Conservation (phyloP, 345 rosid genomes). For the Cardiospermum halicacabum region DNA sequence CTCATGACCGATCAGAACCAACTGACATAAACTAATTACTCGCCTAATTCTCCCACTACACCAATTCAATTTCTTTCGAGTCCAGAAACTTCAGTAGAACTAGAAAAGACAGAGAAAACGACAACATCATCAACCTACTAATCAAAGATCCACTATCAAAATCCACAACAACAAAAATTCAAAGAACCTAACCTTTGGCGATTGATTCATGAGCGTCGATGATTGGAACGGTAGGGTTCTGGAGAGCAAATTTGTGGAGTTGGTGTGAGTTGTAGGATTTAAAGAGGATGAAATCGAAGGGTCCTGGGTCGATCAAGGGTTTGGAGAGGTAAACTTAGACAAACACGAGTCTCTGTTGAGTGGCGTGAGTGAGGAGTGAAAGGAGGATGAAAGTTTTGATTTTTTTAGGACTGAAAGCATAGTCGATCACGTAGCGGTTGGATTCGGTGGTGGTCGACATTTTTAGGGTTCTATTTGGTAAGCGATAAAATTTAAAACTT, state of each 20-base stretch:
- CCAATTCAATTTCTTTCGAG: too few species aligned
- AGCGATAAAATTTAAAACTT: conserved; percentile 7
- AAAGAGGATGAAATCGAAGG: conserved; percentile 57
- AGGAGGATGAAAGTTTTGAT: conserved; percentile 39
- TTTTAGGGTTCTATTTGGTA: conserved; percentile 14
- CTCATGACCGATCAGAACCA: too few species aligned
- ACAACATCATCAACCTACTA: too few species aligned
- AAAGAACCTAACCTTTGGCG: too few species aligned
- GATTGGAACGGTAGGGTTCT: conserved; percentile 41
- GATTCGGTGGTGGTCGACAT: conserved; percentile 26
- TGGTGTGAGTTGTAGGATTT: conserved; percentile 40
- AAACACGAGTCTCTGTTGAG: conserved; percentile 34
- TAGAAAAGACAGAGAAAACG: too few species aligned
- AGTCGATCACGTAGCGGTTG: conserved; percentile 34
- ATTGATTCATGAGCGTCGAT: conserved; percentile 42
- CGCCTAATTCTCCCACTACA: too few species aligned
- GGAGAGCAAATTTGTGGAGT: conserved; percentile 28
- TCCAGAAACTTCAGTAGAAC: too few species aligned
- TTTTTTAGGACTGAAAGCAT: conserved; percentile 51
- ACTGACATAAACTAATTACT: too few species aligned
- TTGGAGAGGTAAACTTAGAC: conserved; percentile 35
- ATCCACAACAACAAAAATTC: too few species aligned
- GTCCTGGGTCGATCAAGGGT: conserved; percentile 47
- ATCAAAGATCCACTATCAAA: too few species aligned
- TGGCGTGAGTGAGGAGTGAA: conserved; percentile 40